These are phyloP conservation scores for Entomophthora muscae DNA, from an alignment of 371 early-diverging fungal genomes.

Conservation along the genomic window DNA sequence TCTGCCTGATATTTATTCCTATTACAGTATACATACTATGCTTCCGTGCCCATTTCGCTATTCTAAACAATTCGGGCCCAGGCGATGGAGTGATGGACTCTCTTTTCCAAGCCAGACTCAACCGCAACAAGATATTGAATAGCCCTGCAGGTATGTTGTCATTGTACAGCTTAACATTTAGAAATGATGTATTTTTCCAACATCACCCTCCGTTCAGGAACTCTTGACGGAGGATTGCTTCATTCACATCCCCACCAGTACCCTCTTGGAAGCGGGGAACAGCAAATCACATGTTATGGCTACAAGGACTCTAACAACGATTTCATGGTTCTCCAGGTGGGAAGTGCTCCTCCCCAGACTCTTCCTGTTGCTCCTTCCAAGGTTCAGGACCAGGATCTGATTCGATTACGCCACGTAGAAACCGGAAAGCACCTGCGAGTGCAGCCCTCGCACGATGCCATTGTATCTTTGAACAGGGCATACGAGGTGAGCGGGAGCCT, in stretches of 20 bases:
- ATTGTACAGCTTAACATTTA: constrained; percentile 12
- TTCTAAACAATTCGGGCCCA: constrained; percentile 71
- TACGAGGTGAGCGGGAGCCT: constrained; percentile 80
- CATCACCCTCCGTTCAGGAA: constrained; percentile 74
- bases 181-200: constrained; percentile 83
- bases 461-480: constrained; percentile 48
- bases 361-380: constrained; percentile 24
- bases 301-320: constrained; percentile 96
- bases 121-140: constrained; percentile 55
- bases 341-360: background rate
- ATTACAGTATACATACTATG: constrained; percentile 65
- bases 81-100: constrained; percentile 99
- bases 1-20: constrained; percentile 77
- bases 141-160: constrained; percentile 60
- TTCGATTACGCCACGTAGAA: constrained; percentile 59
- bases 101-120: constrained; percentile 88
- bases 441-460: constrained; percentile 54
- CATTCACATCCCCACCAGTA: constrained; percentile 95
- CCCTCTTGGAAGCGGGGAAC: constrained; percentile 84
- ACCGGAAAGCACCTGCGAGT: constrained; percentile 70
- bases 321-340: constrained; percentile 41
- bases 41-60: constrained; percentile 84
- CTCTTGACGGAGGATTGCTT: constrained; percentile 84
- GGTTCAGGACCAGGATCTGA: constrained; percentile 38
- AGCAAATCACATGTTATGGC: constrained; percentile 95